phyloP scores from a whole-genome alignment of 1,284 basidiomycete species.

The Erythrobasidium hasegawianum region DNA sequence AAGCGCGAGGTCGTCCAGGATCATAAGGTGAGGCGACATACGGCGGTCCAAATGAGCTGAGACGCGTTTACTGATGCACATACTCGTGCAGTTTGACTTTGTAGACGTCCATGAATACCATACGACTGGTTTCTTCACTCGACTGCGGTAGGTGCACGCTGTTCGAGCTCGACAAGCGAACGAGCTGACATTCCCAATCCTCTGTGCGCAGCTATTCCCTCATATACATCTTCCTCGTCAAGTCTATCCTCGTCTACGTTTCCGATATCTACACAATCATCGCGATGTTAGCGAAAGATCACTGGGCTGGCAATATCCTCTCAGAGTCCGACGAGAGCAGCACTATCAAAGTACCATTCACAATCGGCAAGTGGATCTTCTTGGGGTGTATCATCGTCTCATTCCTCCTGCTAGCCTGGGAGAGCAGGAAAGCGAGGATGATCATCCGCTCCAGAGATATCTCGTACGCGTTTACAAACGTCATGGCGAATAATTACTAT shows the following conservation, averaged over 20 bases:
- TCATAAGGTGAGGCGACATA: conserved; percentile 73
- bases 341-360: conserved; percentile 82
- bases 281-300: conserved; percentile 87
- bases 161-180: neutral
- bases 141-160: conserved; percentile 64
- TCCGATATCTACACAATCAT: conserved; percentile 97
- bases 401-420: conserved; percentile 87
- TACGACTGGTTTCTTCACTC: conserved; percentile 77
- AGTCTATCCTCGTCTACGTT: conserved; percentile 90
- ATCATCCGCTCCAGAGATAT: conserved; percentile 94
- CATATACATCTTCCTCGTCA: conserved; percentile 86
- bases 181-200: neutral
- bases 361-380: conserved; percentile 90
- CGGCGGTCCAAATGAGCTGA: neutral
- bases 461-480: conserved; percentile 92
- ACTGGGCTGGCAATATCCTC: conserved; percentile 88
- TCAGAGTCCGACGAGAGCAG: conserved; percentile 57
- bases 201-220: conserved; percentile 69
- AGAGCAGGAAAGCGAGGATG: conserved; percentile 83
- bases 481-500: conserved; percentile 94
- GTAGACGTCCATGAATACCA: conserved; percentile 89
- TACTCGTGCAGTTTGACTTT: conserved; percentile 79
- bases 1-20: conserved; percentile 96
- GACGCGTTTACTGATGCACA: neutral
- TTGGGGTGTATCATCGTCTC: conserved; percentile 97